Evolutionary conservation across 2,329 filamentous ascomycete species (phyloP), one percentile per base, ranked within the genome.

Genomic region (Lachnellula suecica): DNA sequence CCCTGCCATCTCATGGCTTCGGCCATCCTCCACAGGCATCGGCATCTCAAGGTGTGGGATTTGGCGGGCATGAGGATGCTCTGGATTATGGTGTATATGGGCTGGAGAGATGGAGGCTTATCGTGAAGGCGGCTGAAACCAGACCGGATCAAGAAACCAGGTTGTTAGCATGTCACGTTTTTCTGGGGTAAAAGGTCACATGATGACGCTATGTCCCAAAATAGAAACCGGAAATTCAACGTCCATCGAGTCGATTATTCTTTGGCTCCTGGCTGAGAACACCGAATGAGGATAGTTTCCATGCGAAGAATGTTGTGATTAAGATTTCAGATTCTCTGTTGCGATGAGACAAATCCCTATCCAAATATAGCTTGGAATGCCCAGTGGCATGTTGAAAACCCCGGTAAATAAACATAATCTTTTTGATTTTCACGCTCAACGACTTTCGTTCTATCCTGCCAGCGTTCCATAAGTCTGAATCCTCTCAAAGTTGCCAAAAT

Each of bases 91-190:
- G 4, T 51, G 37, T 22, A 22, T 40, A 10, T 22, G 17, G 19
- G 11, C 4, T 40, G 5, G 19, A 22, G 37, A 40, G 7, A 2
- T 19, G 7, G 19, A 40, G 11, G 34, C 43, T 19, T 48, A 13
- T n/a, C 46, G 9, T n/a, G 55, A 56, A 43, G 47, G 58, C 35
- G 44, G 51, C 23, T 31, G 46, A 24, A 49, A 52, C 44, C 80
- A 74, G 73, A 72, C 77, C 51, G 82, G 85, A 68, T 69, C 73
- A n/a, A 5, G 20, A 42, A 20, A 7, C 25, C 22, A 13, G 15
- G 11, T 8, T 11, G n/a, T 11, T 3, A 2, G 25, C 17, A 9
- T 41, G 17, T 5, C 19, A 24, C 40, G 11, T 27, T 42, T 23
- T 24, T 9, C 6, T 25, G 40, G 11, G 19, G 40, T 2, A 2